Conservation (phyloP, 1,139 yeast genomes). For the Diutina siamensis region DNA sequence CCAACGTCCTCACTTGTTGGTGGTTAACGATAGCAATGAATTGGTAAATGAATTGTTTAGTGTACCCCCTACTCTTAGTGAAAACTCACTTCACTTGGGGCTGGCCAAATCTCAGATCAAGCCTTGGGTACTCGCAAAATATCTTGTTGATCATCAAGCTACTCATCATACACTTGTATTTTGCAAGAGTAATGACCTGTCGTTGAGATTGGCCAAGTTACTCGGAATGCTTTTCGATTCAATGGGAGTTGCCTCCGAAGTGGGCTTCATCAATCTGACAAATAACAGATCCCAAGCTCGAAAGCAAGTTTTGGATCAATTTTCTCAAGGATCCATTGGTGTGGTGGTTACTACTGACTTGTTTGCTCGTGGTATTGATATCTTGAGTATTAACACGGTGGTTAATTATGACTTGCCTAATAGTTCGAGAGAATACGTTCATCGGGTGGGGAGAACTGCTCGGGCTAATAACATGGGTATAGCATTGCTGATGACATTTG, state of each 20-base stretch:
- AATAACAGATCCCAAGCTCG: slow-evolving; percentile 34
- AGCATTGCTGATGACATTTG: slow-evolving; percentile 60
- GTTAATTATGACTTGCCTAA: slow-evolving; percentile 85
- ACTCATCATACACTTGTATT: slow-evolving; percentile 46
- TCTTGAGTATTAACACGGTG: slow-evolving; percentile 60
- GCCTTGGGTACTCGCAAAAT: slow-evolving; percentile 58
- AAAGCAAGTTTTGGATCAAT: slow-evolving; percentile 40
- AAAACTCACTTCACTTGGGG: slow-evolving; percentile 38
- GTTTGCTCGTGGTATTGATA: slow-evolving; percentile 90
- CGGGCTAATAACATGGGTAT: slow-evolving; percentile 74
- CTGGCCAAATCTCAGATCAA: slow-evolving; percentile 51
- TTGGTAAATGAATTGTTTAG: slow-evolving; percentile 41
- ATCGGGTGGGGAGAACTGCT: slow-evolving; percentile 94
- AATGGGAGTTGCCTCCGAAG: slow-evolving; percentile 10
- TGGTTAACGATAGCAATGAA: slow-evolving; percentile 48
- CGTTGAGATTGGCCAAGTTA: slow-evolving; percentile 61
- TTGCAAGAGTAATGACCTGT: slow-evolving; percentile 79
- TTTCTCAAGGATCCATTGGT: slow-evolving; percentile 36
- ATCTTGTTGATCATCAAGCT: slow-evolving; percentile 27
- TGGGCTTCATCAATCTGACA: slow-evolving; percentile 34
- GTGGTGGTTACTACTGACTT: slow-evolving; percentile 81
- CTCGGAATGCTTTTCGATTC: slow-evolving; percentile 33
- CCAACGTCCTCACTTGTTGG: slow-evolving; percentile 55
- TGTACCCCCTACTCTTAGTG: slow-evolving; percentile 46
- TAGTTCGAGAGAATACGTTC: slow-evolving; percentile 85